These are phyloP conservation scores for Globisporangium middletonii DNA, from an alignment of 352 stramenopile genomes.

Conservation along the genomic window DNA sequence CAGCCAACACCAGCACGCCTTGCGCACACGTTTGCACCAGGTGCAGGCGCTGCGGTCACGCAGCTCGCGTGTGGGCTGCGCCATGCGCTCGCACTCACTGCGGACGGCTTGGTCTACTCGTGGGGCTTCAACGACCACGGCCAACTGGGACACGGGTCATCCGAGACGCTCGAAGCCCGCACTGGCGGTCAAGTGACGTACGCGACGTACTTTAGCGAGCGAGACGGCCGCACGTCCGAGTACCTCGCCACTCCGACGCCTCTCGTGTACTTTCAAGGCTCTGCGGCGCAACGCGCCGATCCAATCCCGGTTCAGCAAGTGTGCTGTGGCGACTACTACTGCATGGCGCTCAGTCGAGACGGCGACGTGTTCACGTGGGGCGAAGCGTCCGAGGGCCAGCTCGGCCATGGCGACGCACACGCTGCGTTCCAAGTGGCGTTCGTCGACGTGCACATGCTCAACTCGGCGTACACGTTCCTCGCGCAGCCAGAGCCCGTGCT, in stretches of 20 bases:
- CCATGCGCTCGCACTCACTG: slow-evolving; percentile 47
- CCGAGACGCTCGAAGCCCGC: slow-evolving; percentile 37
- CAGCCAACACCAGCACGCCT: slow-evolving; percentile 23
- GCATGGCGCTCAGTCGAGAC: slow-evolving; percentile 47
- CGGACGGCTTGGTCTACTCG: slow-evolving; percentile 54
- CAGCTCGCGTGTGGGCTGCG: slow-evolving; percentile 44
- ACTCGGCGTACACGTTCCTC: slow-evolving; percentile 66
- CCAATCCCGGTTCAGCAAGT: slow-evolving; percentile 50
- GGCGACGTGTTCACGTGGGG: slow-evolving; percentile 75
- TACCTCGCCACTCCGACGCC: slow-evolving; percentile 36
- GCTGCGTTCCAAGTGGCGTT: slow-evolving; percentile 54
- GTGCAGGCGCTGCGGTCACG: slow-evolving; percentile 8
- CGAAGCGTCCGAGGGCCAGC: slow-evolving; percentile 64
- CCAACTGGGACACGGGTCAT: slow-evolving; percentile 57
- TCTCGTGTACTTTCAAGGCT: slow-evolving; percentile 64
- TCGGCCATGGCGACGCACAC: slow-evolving; percentile 55
- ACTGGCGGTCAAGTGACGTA: slow-evolving; percentile 31
- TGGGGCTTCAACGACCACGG: slow-evolving; percentile 81
- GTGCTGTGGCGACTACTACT: slow-evolving; percentile 69
- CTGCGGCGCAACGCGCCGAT: slow-evolving; percentile 44
- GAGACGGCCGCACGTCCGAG: slow-evolving; percentile 31
- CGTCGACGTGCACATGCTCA: slow-evolving; percentile 51
- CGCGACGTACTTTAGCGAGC: slow-evolving; percentile 43
- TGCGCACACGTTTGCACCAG: slow-evolving; percentile 16
- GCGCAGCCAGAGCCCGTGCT: slow-evolving; percentile 57